Evolutionary conservation across 2,329 filamentous ascomycete species (phyloP).

Genomic region (Cryphonectria naterciae): DNA sequence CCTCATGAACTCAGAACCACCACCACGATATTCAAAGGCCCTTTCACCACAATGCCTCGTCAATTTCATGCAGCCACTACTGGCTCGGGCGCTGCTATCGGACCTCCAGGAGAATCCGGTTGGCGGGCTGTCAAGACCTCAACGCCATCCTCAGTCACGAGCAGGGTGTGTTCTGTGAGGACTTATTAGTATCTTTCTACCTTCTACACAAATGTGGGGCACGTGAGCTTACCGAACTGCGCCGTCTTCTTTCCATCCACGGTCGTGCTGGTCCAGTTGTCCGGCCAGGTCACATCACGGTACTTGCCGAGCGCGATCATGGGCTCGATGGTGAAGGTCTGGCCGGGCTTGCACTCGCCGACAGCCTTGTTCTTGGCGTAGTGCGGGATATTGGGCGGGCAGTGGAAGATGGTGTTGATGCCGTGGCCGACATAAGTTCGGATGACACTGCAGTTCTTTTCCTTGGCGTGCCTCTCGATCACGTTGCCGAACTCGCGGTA

Average conservation of each 20-base stretch:
- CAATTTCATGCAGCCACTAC: constrained; percentile 2
- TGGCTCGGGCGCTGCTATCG: constrained; percentile 59
- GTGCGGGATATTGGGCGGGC: constrained; percentile 90
- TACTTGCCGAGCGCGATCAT: constrained; percentile 96
- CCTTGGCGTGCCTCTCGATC: constrained; percentile 94
- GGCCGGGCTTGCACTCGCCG: constrained; percentile 89
- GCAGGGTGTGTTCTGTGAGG: constrained; percentile 73
- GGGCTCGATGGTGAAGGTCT: constrained; percentile 99
- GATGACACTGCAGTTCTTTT: constrained; percentile 83
- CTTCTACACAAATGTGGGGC: not conserved
- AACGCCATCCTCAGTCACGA: constrained; percentile 83
- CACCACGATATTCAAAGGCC: constrained; percentile 34
- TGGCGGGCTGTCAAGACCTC: constrained; percentile 79
- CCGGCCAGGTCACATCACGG: constrained; percentile 93
- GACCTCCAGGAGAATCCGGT: constrained; percentile 75
- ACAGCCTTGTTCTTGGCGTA: constrained; percentile 99
- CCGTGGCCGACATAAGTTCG: constrained; percentile 96
- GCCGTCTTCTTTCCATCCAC: constrained; percentile 87
- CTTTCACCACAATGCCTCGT: constrained; percentile 47
- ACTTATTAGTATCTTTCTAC: not conserved
- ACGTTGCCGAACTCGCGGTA: constrained; percentile 93
- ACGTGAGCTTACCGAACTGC: constrained; percentile 75
- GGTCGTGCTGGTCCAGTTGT: constrained; percentile 97
- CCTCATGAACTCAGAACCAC: constrained; percentile 53
- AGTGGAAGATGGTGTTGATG: constrained; percentile 92